A percentile compares a stretch with the other conserved stretches of the same genome.
Evolutionary conservation across 257 asterid genomes (phyloP).

Genomic region (Nicotiana noctiflora): DNA sequence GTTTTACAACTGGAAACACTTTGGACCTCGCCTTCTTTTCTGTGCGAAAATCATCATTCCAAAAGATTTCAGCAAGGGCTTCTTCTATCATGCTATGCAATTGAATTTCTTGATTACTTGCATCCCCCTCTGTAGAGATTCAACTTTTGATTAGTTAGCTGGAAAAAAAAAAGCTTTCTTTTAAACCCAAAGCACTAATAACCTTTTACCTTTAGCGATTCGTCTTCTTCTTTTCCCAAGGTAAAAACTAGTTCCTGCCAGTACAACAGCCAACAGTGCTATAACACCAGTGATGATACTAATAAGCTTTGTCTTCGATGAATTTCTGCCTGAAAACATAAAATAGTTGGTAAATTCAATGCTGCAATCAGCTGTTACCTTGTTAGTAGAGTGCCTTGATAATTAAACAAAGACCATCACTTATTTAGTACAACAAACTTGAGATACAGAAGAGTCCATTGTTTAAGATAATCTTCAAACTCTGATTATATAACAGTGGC

Average conservation of each 20-base stretch:
- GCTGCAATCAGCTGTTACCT: not conserved
- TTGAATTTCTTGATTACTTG: not conserved
- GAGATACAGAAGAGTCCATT: not conserved
- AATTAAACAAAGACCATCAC: not conserved
- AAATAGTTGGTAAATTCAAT: not conserved
- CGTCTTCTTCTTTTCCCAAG: not conserved
- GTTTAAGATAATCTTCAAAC: not conserved
- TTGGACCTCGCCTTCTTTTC: not conserved
- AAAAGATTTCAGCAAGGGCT: not conserved
- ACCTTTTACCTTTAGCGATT: not conserved
- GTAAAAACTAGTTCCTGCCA: not conserved
- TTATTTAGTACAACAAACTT: not conserved
- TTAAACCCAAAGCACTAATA: not conserved
- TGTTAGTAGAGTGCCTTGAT: not conserved
- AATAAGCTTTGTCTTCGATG: not conserved
- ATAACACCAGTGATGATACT: not conserved
- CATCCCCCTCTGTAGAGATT: not conserved
- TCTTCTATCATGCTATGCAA: not conserved
- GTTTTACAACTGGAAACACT: not conserved
- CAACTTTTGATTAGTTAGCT: not conserved
- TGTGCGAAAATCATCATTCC: not conserved
- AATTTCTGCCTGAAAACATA: not conserved
- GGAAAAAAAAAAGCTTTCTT: not conserved
- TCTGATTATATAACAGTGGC: not conserved
- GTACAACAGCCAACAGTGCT: not conserved